Base-by-base conservation (phyloP, 2,329 filamentous ascomycete species). In the Penicillium griseofulvum region DNA sequence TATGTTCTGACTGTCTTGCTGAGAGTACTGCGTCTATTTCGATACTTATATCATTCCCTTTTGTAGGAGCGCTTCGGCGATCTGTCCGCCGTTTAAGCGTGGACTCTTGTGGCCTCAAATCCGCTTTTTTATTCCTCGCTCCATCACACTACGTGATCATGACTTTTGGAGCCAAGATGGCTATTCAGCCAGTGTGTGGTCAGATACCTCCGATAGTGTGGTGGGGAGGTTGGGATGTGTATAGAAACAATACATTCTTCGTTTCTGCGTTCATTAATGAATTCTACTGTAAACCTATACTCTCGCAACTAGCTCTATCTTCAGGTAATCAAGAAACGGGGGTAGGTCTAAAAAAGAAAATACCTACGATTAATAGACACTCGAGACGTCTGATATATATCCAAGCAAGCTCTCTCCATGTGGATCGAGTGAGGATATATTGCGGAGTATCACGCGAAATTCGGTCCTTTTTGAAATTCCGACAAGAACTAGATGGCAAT, bases 1-100 rank as follows among this genome's bases (percentile, higher is more conserved):
- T 93, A 81, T 70, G 87, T 78, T 19, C 22, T 33, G 10, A 28
- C 4, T 44, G 8, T 29, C 26, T 26, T 17, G 28, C 29, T 17
- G 8, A 12, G 3, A 24, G 14, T 31, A n/a, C 28, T 29, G 8
- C 1, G 7, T 33, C 22, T 37, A 36, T 44, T 41, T 36, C 9
- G 37, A 22, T 52, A 24, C 48, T 54, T 9, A 59, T 52, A 54
- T 17, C 4, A 22, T 54, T 52, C 14, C 74, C 54, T 62, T 65
- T 44, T 71, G 65, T 71, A 97, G 93, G 94, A 99, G 86, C 96
- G 92, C 85, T 99, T 97, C 80, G 94, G 94, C 82, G 92, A 97
- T 77, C 87, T 97, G 70, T 93, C 94, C 70, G 81, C 96, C 69
- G 83, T 97, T 77, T 99, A 96, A 86, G 84, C 75, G 56, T 59